These are phyloP conservation scores for Pouteria campechiana DNA, from an alignment of 179 eudicot genomes.

Conservation along the genomic window DNA sequence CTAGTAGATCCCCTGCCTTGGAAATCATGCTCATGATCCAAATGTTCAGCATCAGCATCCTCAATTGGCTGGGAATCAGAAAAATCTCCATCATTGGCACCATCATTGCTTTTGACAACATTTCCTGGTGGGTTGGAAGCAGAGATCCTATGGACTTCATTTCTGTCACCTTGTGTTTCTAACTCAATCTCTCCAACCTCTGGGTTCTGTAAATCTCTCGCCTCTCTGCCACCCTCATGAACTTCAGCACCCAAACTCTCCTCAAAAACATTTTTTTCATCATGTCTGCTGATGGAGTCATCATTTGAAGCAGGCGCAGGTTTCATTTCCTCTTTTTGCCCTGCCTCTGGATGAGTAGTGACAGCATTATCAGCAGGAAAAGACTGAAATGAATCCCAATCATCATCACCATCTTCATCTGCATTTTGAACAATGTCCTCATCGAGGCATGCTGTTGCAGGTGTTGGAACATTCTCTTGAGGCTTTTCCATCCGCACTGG, in stretches of 20 bases:
- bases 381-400: slow-evolving; percentile 98
- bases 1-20: no score
- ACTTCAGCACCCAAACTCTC: slow-evolving; percentile 1
- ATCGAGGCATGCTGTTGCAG: slow-evolving; percentile 11
- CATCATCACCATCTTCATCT: slow-evolving; percentile 55
- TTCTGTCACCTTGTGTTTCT: neutral
- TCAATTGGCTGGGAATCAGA: slow-evolving; percentile 2
- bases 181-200: slow-evolving; percentile 5
- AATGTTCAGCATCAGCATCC: no score
- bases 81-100: neutral
- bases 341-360: slow-evolving; percentile 14
- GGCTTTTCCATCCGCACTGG: slow-evolving; percentile 43
- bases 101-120: neutral
- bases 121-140: slow-evolving; percentile 7
- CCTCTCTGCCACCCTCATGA: neutral
- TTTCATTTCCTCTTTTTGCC: slow-evolving; percentile 5
- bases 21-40: no score
- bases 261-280: neutral
- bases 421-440: slow-evolving; percentile 16
- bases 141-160: slow-evolving; percentile 3
- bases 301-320: slow-evolving; percentile 3
- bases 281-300: slow-evolving; percentile 3
- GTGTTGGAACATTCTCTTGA: slow-evolving; percentile 18
- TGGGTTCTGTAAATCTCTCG: slow-evolving; percentile 1
- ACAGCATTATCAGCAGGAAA: slow-evolving; percentile 54